These are phyloP conservation scores for Yamadazyma scolyti DNA, from an alignment of 805 yeast genomes.

Conservation along the genomic window DNA sequence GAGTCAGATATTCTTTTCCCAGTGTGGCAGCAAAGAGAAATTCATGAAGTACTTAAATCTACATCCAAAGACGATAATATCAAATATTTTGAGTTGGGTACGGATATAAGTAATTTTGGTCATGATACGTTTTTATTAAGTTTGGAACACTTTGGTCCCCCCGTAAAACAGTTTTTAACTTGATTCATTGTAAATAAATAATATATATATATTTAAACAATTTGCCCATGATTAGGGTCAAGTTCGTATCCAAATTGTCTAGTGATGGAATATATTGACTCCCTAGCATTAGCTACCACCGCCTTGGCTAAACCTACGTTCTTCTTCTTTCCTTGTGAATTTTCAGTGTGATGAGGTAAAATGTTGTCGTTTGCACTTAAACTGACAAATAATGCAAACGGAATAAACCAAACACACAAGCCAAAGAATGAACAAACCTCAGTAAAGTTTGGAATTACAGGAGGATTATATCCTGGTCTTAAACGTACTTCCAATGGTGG, in stretches of 20 bases:
- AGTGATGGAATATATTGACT: constrained; percentile 41
- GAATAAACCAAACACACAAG: constrained; percentile 87
- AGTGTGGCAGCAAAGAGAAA: constrained; percentile 89
- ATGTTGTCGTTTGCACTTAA: constrained; percentile 88
- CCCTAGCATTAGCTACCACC: constrained; percentile 52
- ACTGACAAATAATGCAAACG: constrained; percentile 87
- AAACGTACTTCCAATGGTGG: constrained; percentile 66
- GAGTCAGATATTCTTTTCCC: constrained; percentile 91
- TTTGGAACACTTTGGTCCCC: constrained; percentile 74
- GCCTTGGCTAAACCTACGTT: constrained; percentile 64
- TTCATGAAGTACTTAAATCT: constrained; percentile 54
- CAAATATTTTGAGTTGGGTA: constrained; percentile 69
- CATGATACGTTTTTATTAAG: constrained; percentile 88
- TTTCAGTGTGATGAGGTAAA: constrained; percentile 55
- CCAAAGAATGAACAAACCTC: constrained; percentile 97
- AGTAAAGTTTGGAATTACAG: constrained; percentile 72
- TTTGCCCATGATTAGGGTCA: constrained; percentile 52
- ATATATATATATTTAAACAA: constrained; percentile 24
- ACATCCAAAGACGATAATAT: constrained; percentile 25
- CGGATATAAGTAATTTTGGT: constrained; percentile 77
- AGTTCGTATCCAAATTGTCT: constrained; percentile 63
- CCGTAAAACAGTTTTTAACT: constrained; percentile 58
- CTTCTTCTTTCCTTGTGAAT: constrained; percentile 22
- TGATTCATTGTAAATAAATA: constrained; percentile 1
- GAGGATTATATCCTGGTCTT: constrained; percentile 56